Conservation (phyloP, 2,329 filamentous ascomycete species). For the Neonectria punicea region DNA sequence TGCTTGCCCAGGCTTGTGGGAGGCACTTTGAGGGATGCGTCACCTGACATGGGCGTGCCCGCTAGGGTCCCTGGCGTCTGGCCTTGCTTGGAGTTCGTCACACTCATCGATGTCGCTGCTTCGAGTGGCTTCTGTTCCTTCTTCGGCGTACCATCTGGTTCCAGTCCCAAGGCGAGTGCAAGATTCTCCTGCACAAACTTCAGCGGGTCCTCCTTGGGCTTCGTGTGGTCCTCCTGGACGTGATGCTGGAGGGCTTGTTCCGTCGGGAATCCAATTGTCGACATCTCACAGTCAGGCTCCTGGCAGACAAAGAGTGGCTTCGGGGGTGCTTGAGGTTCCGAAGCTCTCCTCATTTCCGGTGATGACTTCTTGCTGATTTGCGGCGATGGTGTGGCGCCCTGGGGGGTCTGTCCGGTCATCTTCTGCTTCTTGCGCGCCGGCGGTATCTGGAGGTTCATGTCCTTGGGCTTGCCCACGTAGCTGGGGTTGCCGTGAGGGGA, state of each 20-base stretch:
- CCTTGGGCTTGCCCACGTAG: conserved; percentile 62
- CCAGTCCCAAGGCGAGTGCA: conserved; percentile 61
- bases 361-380: conserved; percentile 60
- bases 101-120: conserved; percentile 51
- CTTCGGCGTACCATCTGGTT: conserved; percentile 59
- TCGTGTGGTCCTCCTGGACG: conserved; percentile 67
- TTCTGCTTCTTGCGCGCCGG: conserved; percentile 68
- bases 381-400: conserved; percentile 58
- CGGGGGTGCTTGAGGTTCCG: conserved; percentile 45
- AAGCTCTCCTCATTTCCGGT: conserved; percentile 54
- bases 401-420: conserved; percentile 53
- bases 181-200: conserved; percentile 64
- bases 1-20: conserved; percentile 57
- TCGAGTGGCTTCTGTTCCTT: conserved; percentile 46
- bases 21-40: conserved; percentile 62
- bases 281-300: conserved; percentile 65
- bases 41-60: conserved; percentile 62
- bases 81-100: conserved; percentile 59
- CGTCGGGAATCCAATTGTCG: conserved; percentile 60
- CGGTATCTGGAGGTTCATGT: conserved; percentile 68
- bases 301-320: conserved; percentile 62
- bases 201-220: conserved; percentile 64
- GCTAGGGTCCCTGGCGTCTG: conserved; percentile 57
- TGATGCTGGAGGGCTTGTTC: conserved; percentile 66
- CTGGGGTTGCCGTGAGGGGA: conserved; percentile 70